Conservation (phyloP, 768 basidiomycete species). For the Calvatia gigantea region DNA sequence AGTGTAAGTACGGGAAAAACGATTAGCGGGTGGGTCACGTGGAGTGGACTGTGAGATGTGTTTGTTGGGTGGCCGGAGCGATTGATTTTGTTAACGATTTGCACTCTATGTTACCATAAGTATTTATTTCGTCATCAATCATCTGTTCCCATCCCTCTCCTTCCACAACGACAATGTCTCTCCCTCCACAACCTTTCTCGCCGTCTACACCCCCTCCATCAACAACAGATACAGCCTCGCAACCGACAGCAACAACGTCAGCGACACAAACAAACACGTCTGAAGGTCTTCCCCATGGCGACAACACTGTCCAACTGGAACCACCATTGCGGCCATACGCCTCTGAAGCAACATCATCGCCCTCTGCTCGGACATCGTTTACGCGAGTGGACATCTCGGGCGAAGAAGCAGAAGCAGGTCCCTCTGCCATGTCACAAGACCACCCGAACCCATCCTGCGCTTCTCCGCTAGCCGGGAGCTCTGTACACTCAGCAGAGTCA, state of each 20-base stretch:
- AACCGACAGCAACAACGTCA: background rate
- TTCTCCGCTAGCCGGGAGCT: background rate
- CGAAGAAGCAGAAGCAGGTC: constrained; percentile 24
- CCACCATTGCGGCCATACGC: constrained; percentile 7
- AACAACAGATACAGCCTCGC: background rate
- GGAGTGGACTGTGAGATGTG: background rate
- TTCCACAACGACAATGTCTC: constrained; percentile 9
- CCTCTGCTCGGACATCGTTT: constrained; percentile 47
- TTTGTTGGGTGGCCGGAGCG: background rate
- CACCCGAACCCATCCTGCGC: constrained; percentile 1
- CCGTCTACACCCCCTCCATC: background rate
- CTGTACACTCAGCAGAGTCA: background rate
- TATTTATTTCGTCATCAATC: constrained; percentile 4
- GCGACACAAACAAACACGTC: background rate
- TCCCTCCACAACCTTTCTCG: background rate
- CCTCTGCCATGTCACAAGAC: constrained; percentile 20
- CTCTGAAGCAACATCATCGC: background rate
- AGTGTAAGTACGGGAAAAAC: background rate
- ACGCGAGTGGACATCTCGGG: constrained; percentile 41
- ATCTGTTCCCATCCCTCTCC: background rate
- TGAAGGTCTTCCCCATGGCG: background rate
- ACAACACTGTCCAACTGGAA: background rate
- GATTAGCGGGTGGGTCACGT: background rate
- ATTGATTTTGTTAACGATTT: too few relatives aligned
- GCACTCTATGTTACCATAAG: too few relatives aligned